A percentile compares a stretch with the other conserved stretches of the same genome.
Conservation (phyloP, 129 eudicot species). For the Rutidosis leptorrhynchoides region DNA sequence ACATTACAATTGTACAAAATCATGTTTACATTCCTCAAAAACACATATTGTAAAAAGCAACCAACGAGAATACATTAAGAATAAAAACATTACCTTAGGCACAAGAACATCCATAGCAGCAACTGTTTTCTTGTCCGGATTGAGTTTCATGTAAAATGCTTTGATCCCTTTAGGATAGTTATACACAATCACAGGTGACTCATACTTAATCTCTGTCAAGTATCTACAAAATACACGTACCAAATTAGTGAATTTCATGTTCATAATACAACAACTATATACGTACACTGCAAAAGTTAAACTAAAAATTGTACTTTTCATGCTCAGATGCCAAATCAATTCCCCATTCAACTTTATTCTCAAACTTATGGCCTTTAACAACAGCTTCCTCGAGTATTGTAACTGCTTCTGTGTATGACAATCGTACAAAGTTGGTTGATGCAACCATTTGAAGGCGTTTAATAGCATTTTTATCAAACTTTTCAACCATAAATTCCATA, state of each 20-base stretch:
- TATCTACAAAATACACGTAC: constrained; percentile 37
- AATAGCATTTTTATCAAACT: constrained; percentile 61
- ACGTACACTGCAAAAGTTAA: neutral
- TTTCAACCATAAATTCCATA: constrained; percentile 76
- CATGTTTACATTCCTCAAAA: neutral
- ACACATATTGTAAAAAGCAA: neutral
- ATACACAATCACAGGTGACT: constrained; percentile 81
- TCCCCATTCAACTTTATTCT: constrained; percentile 93
- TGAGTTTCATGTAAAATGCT: constrained; percentile 93
- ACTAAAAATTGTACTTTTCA: constrained; percentile 50
- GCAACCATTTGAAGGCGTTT: constrained; percentile 74
- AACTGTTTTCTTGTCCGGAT: constrained; percentile 84
- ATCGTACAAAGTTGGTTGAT: constrained; percentile 54
- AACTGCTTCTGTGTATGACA: constrained; percentile 84
- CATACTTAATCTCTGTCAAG: constrained; percentile 68
- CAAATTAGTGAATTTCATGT: too few relatives aligned
- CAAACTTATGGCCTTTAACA: constrained; percentile 61
- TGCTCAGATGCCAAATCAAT: constrained; percentile 94
- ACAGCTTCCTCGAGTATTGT: constrained; percentile 69
- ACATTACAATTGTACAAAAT: constrained; percentile 2
- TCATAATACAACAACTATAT: neutral
- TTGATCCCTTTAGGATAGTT: constrained; percentile 94
- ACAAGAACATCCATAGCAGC: constrained; percentile 99
- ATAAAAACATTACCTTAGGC: constrained; percentile 60
- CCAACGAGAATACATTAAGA: neutral